Percentiles rank a stretch among this genome's conserved stretches.
Conservation (phyloP, 2,329 filamentous ascomycete species). For the Hypoxylon sp. region DNA sequence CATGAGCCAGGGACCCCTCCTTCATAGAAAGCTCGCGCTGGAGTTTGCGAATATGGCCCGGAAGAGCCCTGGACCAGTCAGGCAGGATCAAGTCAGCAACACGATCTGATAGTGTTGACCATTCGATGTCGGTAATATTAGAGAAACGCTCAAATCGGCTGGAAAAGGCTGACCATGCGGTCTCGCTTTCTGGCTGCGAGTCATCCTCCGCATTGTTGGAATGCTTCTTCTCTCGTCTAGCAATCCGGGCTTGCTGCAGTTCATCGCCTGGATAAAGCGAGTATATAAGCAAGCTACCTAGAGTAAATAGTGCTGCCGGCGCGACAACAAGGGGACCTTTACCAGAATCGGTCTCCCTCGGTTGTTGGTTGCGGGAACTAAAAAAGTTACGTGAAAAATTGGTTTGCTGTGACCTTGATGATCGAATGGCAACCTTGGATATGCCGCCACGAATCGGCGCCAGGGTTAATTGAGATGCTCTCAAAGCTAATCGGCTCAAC, state of each 20-base stretch:
- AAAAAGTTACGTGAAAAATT: slow-evolving; percentile 51
- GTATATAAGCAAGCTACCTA: slow-evolving; percentile 58
- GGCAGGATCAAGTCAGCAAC: slow-evolving; percentile 82
- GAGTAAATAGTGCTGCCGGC: slow-evolving; percentile 53
- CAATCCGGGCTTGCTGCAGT: slow-evolving; percentile 48
- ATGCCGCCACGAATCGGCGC: slow-evolving; percentile 33
- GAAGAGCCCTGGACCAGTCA: slow-evolving; percentile 83
- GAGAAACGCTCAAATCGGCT: slow-evolving; percentile 68
- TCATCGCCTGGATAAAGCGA: slow-evolving; percentile 59
- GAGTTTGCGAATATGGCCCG: slow-evolving; percentile 83
- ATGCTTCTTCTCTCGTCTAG: slow-evolving; percentile 34
- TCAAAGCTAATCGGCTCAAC: slow-evolving; percentile 33
- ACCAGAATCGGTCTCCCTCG: slow-evolving; percentile 45
- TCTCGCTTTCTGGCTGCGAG: slow-evolving; percentile 38
- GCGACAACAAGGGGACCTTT: slow-evolving; percentile 51
- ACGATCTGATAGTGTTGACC: slow-evolving; percentile 67
- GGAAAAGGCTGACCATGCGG: slow-evolving; percentile 66
- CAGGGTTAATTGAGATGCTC: slow-evolving; percentile 32
- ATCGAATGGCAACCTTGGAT: slow-evolving; percentile 31
- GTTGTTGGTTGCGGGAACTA: slow-evolving; percentile 42
- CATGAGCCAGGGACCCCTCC: slow-evolving; percentile 88
- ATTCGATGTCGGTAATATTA: slow-evolving; percentile 68
- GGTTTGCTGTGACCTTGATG: slow-evolving; percentile 30
- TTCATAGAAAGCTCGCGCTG: slow-evolving; percentile 90
- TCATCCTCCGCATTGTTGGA: slow-evolving; percentile 30